phyloP scores from a whole-genome alignment of 108 stramenopile species.

The Nannochloropsis oceanica region DNA sequence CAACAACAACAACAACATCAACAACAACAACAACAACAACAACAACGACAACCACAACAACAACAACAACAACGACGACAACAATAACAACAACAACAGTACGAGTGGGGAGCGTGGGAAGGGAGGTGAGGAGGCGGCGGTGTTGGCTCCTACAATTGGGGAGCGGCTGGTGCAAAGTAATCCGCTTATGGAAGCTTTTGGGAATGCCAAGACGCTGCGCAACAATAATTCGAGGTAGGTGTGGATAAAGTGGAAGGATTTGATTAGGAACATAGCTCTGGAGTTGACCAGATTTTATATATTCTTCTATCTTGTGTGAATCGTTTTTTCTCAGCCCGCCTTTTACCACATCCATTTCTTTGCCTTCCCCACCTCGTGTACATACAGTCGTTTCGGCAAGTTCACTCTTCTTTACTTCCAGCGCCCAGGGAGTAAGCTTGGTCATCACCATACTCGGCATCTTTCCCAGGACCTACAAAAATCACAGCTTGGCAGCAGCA shows the following conservation, averaged over 20 bases:
- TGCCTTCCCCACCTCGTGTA: neutral
- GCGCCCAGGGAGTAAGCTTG: neutral
- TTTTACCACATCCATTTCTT: no score
- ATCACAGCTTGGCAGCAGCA: neutral
- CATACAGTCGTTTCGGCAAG: conserved; percentile 59
- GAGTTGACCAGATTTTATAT: no score
- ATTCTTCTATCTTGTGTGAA: no score
- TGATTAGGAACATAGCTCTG: no score
- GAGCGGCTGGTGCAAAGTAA: conserved; percentile 1
- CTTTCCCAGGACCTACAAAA: no score
- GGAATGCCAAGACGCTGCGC: conserved; percentile 70
- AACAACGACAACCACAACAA: no score
- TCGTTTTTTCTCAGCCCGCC: no score
- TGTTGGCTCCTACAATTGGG: conserved; percentile 2
- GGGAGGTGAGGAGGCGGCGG: neutral
- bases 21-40: no score
- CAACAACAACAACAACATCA: no score
- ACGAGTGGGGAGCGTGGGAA: neutral
- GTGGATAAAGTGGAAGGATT: neutral
- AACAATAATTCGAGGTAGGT: conserved; percentile 56
- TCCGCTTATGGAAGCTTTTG: conserved; percentile 58
- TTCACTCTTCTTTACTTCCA: conserved; percentile 61
- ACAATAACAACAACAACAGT: neutral
- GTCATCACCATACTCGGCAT: no score
- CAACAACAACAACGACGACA: no score